Evolutionary conservation across 2,329 filamentous ascomycete genomes (phyloP).

Genomic region (Neoarthrinium moseri): DNA sequence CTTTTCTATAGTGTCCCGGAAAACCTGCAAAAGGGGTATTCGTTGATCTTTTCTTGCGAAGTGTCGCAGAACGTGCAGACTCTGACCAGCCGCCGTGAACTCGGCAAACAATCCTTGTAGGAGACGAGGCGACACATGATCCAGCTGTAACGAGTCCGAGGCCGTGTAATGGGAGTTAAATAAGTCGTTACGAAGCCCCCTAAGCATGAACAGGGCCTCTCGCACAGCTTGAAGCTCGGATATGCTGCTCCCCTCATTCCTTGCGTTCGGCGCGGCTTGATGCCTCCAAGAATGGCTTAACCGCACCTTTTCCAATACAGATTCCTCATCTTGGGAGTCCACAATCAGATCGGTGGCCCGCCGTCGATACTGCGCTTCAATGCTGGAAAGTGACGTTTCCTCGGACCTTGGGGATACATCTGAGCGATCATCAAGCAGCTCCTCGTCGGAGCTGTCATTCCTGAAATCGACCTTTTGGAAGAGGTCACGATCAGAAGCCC

Average conservation of each 20-base stretch:
- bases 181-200: conserved; percentile 72
- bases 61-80: conserved; percentile 42
- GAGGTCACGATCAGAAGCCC: conserved; percentile 63
- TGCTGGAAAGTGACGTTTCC: conserved; percentile 33
- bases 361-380: conserved; percentile 25
- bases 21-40: conserved; percentile 66
- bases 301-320: conserved; percentile 35
- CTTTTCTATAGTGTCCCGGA: conserved; percentile 61
- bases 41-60: conserved; percentile 44
- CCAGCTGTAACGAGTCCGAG: conserved; percentile 42
- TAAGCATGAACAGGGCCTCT: conserved; percentile 83
- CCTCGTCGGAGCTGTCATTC: conserved; percentile 65
- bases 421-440: conserved; percentile 39
- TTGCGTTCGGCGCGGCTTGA: conserved; percentile 8
- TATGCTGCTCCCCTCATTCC: conserved; percentile 42
- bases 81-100: conserved; percentile 46
- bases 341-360: conserved; percentile 34
- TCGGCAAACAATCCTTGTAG: conserved; percentile 46
- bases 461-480: conserved; percentile 70
- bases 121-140: conserved; percentile 47
- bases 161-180: conserved; percentile 51
- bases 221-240: conserved; percentile 73
- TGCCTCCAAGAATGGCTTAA: conserved; percentile 47
- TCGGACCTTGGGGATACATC: conserved; percentile 31
- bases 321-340: conserved; percentile 28